Evolutionary conservation across 495 filamentous ascomycete species (phyloP), one percentile per base, ranked within the genome.

Genomic region (Penicillium bialowiezense): DNA sequence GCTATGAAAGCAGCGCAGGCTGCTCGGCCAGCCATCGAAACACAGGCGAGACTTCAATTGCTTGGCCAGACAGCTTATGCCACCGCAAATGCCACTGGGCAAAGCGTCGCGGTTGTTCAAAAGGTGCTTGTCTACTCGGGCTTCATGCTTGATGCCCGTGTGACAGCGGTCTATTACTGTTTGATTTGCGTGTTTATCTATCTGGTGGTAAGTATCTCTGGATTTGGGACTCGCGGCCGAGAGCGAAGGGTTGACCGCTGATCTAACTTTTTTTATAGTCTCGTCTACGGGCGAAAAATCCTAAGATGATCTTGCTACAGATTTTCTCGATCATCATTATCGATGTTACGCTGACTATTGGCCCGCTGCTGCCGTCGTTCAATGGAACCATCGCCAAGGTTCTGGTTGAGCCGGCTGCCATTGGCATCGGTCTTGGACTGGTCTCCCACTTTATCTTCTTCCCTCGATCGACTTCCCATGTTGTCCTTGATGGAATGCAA

Each of bases 101-200:
- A 59, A 9, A 37, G 54, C 3, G 18, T 65, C 17, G 41, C 60
- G 17, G 20, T 24, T 12, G 54, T 61, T 0, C 52, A 62, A 5
- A 53, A 65, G 44, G 32, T 41, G 7, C 41, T 74, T 6, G 23
- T 74, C 24, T 74, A 62, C 28, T 48, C 60, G 14, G 71, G 71
- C 3, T 64, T 48, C 21, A 72, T 74, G 71, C 58, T 74, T 23
- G 71, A 74, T 54, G 53, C 65, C 17, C 68, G 71, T 6, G 68
- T 74, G 1, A 59, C 68, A 0, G 65, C 55, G 6, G 56, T 73
- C 12, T 62, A 60, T 7, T 71, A 60, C 39, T 70, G 60, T 20
- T 47, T 73, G 3, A 56, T 68, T 13, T 71, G 66, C 33, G 13
- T 65, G 1, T 64, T 72, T 31, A 58, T 74, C 10, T 74, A 74